Evolutionary conservation across 306 rosid species (phyloP).

Genomic region (Quercus aquifolioides): DNA sequence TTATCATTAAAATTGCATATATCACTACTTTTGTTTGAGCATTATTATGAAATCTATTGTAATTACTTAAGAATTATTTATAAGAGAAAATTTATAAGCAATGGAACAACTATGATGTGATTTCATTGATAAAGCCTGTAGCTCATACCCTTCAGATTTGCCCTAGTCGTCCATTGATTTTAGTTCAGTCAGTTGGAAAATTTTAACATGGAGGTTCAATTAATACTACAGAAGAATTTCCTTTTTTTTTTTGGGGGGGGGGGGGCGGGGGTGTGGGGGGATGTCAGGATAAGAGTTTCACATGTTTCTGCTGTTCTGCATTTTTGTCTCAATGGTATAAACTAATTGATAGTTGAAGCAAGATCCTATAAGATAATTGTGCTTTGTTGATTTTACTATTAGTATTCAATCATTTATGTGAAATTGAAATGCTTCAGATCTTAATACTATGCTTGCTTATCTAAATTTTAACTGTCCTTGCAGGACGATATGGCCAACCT

Average conservation of each 20-base stretch:
- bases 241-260: not conserved
- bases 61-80: not conserved
- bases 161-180: not conserved
- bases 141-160: not conserved
- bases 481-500: slow-evolving; percentile 90
- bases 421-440: not conserved
- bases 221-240: not conserved
- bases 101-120: not conserved
- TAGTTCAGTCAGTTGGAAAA: not conserved
- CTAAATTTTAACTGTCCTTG: slow-evolving; percentile 14
- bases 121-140: not conserved
- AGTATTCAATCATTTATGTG: not conserved
- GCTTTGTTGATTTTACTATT: not conserved
- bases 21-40: not conserved
- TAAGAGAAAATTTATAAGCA: not conserved
- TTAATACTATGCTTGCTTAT: not conserved
- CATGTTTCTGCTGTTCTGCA: not conserved
- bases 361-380: not conserved
- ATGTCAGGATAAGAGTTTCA: not conserved
- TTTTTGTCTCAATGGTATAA: not conserved
- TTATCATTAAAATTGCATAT: not conserved
- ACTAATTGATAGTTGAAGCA: not conserved
- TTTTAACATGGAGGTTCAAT: not conserved
- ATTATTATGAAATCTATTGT: not conserved
- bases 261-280: too few species aligned